These are phyloP conservation scores for Fusarium kyushuense DNA, from an alignment of 2,329 filamentous ascomycete genomes.

Conservation along the genomic window DNA sequence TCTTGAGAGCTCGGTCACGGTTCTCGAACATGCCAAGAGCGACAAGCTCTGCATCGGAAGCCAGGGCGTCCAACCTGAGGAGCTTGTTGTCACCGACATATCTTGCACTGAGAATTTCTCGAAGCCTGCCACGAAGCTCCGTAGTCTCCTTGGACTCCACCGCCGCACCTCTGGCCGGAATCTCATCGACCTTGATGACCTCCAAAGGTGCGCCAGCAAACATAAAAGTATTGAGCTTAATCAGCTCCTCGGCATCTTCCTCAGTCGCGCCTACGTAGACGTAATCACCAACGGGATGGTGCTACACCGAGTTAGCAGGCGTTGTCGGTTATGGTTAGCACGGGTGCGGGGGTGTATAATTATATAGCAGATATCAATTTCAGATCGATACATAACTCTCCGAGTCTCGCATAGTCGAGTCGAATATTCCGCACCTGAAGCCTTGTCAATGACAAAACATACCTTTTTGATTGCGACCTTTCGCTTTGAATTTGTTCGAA, in stretches of 20 bases:
- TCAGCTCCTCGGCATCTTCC: slow-evolving; percentile 72
- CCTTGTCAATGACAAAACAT: slow-evolving; percentile 63
- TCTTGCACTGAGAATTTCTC: slow-evolving; percentile 76
- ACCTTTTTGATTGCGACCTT: slow-evolving; percentile 80
- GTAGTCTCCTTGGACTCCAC: slow-evolving; percentile 65
- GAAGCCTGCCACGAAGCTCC: slow-evolving; percentile 76
- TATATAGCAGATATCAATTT: slow-evolving; percentile 35
- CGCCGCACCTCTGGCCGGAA: slow-evolving; percentile 52
- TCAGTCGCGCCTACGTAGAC: slow-evolving; percentile 75
- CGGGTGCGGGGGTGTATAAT: slow-evolving; percentile 38
- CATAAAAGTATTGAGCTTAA: slow-evolving; percentile 74
- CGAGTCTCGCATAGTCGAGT: slow-evolving; percentile 39
- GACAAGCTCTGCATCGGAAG: slow-evolving; percentile 76
- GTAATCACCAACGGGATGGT: slow-evolving; percentile 74
- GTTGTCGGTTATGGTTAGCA: slow-evolving; percentile 46
- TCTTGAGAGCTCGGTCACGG: slow-evolving; percentile 80
- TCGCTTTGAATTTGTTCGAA: slow-evolving; percentile 61
- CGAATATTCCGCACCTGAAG: slow-evolving; percentile 47
- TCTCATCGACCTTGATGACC: slow-evolving; percentile 64
- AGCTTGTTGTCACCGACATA: slow-evolving; percentile 80
- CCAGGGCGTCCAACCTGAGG: slow-evolving; percentile 84
- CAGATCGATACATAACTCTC: slow-evolving; percentile 39
- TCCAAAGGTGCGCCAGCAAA: slow-evolving; percentile 75
- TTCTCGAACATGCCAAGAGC: slow-evolving; percentile 81
- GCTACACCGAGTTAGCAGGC: slow-evolving; percentile 79